These are phyloP conservation scores for Neofusicoccum umdonicola DNA, from an alignment of 2,329 filamentous ascomycete genomes.

Conservation along the genomic window DNA sequence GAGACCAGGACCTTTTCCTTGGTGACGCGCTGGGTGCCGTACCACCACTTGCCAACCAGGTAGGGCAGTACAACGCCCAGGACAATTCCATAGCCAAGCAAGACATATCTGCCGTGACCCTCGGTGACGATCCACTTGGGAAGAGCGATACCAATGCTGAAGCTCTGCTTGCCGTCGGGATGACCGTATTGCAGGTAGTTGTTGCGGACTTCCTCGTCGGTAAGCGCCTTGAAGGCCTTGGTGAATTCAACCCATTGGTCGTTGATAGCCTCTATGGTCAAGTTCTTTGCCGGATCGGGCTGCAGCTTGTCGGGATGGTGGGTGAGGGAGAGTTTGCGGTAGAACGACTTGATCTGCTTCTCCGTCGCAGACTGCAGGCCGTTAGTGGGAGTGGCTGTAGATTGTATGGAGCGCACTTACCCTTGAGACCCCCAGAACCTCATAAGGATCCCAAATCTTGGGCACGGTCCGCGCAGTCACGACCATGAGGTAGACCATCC, in stretches of 20 bases:
- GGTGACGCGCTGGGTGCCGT: constrained; percentile 87
- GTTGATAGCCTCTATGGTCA: constrained; percentile 82
- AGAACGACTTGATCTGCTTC: constrained; percentile 88
- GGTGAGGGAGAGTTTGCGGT: constrained; percentile 80
- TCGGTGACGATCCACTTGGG: constrained; percentile 90
- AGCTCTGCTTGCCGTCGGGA: constrained; percentile 96
- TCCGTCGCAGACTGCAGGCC: constrained; percentile 68
- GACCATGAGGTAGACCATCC: constrained; percentile 88
- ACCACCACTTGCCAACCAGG: constrained; percentile 97
- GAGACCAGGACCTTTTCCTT: constrained; percentile 92
- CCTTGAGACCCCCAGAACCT: constrained; percentile 83
- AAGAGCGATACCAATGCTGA: constrained; percentile 94
- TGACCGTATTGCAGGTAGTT: constrained; percentile 96
- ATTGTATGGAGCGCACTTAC: constrained; percentile 46
- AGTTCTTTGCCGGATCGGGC: constrained; percentile 81
- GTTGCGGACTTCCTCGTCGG: constrained; percentile 94
- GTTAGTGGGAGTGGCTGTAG: constrained; percentile 24
- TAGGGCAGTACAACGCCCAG: constrained; percentile 90
- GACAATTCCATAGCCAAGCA: constrained; percentile 82
- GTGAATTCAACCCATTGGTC: constrained; percentile 89
- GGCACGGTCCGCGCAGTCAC: constrained; percentile 68
- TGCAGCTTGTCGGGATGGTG: constrained; percentile 91
- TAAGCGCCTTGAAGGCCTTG: constrained; percentile 97
- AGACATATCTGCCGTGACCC: constrained; percentile 91
- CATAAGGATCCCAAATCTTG: constrained; percentile 95